A percentile compares a stretch with the other conserved stretches of the same genome.
Evolutionary conservation across 306 rosid species (phyloP).

Genomic region (Dicorynia guianensis): DNA sequence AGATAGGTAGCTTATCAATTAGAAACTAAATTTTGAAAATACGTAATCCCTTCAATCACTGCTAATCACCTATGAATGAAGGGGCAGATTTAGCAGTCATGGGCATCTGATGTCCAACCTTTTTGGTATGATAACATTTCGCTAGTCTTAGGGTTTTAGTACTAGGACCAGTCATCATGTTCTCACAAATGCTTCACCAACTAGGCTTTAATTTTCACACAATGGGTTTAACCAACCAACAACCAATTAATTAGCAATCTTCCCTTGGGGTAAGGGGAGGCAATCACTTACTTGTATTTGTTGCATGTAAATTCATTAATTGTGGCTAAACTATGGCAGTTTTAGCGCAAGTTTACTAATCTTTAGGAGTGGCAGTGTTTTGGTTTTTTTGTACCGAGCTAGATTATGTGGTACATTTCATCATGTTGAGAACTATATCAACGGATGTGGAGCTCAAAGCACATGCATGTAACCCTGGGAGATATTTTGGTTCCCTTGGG

Average conservation of each 20-base stretch:
- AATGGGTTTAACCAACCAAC: slow-evolving; percentile 59
- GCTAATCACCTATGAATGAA: slow-evolving; percentile 57
- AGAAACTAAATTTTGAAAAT: slow-evolving; percentile 38
- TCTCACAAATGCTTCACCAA: background rate
- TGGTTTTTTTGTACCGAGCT: slow-evolving; percentile 45
- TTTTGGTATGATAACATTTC: slow-evolving; percentile 70
- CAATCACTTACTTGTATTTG: slow-evolving; percentile 38
- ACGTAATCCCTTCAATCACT: slow-evolving; percentile 52
- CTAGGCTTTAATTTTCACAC: slow-evolving; percentile 43
- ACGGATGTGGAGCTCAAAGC: slow-evolving; percentile 85
- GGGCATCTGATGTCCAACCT: slow-evolving; percentile 73
- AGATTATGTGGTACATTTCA: slow-evolving; percentile 53
- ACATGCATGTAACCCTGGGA: slow-evolving; percentile 89
- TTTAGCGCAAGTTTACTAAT: slow-evolving; percentile 63
- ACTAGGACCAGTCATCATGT: slow-evolving; percentile 29
- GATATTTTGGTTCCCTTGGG: slow-evolving; percentile 97
- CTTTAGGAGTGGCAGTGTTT: slow-evolving; percentile 64
- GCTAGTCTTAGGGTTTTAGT: slow-evolving; percentile 58
- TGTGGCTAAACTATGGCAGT: slow-evolving; percentile 83
- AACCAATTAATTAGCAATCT: slow-evolving; percentile 46
- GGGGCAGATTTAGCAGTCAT: slow-evolving; percentile 57
- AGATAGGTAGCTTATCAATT: slow-evolving; percentile 54
- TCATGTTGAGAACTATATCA: slow-evolving; percentile 73
- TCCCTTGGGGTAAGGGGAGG: slow-evolving; percentile 71
- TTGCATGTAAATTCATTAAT: slow-evolving; percentile 53